These are phyloP conservation scores for Triangularia verruculosa DNA, from an alignment of 2,329 filamentous ascomycete species.

Conservation along the genomic window DNA sequence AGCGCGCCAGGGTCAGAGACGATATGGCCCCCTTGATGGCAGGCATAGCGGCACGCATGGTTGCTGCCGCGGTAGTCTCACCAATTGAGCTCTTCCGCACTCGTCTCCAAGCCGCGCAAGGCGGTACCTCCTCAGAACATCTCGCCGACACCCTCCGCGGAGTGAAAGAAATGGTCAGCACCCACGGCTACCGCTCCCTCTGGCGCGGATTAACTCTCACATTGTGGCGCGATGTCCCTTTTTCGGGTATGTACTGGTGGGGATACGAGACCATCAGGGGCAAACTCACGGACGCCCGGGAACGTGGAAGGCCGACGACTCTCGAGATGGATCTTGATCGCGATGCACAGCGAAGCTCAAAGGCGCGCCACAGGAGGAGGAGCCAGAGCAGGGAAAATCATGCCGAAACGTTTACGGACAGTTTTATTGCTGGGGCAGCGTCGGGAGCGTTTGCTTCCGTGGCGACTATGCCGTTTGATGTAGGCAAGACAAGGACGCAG, in stretches of 20 bases:
- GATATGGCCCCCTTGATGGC: constrained; percentile 76
- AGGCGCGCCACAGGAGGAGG: constrained; percentile 40
- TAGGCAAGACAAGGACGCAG: constrained; percentile 94
- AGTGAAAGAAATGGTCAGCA: constrained; percentile 73
- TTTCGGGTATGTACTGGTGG: constrained; percentile 97
- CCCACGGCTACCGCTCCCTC: constrained; percentile 73
- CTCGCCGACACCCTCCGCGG: constrained; percentile 76
- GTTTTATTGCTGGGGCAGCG: constrained; percentile 79
- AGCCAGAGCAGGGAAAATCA: constrained; percentile 65
- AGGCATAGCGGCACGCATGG: constrained; percentile 71
- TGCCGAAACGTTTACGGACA: constrained; percentile 77
- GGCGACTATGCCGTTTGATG: constrained; percentile 92
- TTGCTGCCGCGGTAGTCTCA: constrained; percentile 79
- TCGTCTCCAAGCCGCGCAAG: constrained; percentile 75
- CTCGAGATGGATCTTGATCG: constrained; percentile 36
- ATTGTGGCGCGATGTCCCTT: constrained; percentile 94
- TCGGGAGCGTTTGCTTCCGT: constrained; percentile 85
- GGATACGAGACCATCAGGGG: constrained; percentile 86
- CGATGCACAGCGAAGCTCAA: not conserved
- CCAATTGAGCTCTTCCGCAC: constrained; percentile 95
- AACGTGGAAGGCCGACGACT: constrained; percentile 44
- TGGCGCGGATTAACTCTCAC: constrained; percentile 91
- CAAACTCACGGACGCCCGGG: constrained; percentile 66
- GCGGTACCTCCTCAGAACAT: constrained; percentile 59
- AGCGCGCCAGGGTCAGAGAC: constrained; percentile 55